phyloP scores from a whole-genome alignment of 148 eudicot genomes.

The Rhododendron vialii region DNA sequence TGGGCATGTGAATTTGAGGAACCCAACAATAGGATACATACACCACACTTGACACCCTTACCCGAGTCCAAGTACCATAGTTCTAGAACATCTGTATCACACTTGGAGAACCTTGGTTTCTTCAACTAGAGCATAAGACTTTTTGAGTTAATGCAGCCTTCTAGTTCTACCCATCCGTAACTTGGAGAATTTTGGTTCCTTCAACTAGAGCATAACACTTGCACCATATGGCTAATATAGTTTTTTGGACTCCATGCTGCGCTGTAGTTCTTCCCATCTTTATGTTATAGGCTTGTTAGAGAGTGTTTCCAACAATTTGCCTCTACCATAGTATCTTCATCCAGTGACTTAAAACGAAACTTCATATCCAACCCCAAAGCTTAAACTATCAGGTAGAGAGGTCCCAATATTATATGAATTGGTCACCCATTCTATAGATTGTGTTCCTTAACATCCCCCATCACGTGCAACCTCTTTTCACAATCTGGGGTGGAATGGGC shows the following conservation, averaged over 20 bases:
- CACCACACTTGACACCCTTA: neutral
- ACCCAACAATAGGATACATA: neutral
- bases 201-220: neutral
- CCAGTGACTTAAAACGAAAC: neutral
- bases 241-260: neutral
- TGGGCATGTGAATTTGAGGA: neutral
- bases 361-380: too few species aligned
- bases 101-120: neutral
- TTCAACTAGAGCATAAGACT: neutral
- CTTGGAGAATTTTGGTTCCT: neutral
- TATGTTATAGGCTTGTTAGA: neutral
- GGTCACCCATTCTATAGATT: too few species aligned
- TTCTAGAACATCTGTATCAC: neutral
- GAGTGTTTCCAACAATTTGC: conserved; percentile 1
- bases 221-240: neutral
- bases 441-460: too few species aligned
- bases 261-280: neutral
- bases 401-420: too few species aligned
- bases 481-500: too few species aligned
- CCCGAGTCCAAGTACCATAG: neutral
- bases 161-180: neutral
- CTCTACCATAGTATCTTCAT: neutral
- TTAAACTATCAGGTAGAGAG: too few species aligned
- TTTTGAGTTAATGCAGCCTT: neutral
- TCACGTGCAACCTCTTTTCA: too few species aligned